Evolutionary conservation across 768 basidiomycete genomes (phyloP), one percentile per base, ranked within the genome.

Genomic region (Xerocomellus amylosporus): DNA sequence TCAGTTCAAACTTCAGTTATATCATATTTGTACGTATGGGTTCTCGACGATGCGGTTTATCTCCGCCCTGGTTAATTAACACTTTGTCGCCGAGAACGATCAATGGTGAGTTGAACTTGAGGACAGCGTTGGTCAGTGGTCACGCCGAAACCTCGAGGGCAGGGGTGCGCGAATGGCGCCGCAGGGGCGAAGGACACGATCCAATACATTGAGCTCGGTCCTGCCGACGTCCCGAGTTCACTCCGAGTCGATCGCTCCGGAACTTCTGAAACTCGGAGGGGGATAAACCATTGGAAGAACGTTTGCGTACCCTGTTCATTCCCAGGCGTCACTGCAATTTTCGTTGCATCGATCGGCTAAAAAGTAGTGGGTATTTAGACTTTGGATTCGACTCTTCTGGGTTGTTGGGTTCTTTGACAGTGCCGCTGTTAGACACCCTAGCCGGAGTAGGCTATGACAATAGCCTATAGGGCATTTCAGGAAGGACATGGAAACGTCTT

Each of bases 61-160:
- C 50, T 28, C 53, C 58, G 36, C 40, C n/a, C 41, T 49, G 51
- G 38, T 46, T n/a, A 20, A 39, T 37, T 24, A 24, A 44, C 13
- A 10, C 14, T n/a, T n/a, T n/a, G n/a, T 41, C 9, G 7, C 31
- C n/a, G 37, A 38, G 12, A 26, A 20, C 37, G 42, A 40, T 50
- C 43, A 42, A 39, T 43, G 46, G 48, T 34, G 26, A 24, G 34
- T 51, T 9, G 12, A 36, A 20, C 34, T 22, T 19, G 48, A 33
- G 41, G 46, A 45, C 41, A 41, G 42, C 14, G 41, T 26, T n/a
- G n/a, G n/a, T n/a, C n/a, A n/a, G n/a, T 41, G 34, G 17, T 63
- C 57, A 22, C 17, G 28, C 50, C 40, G 49, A 51, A 33, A 13
- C 48, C 51, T 47, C 45, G 51, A 47, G 51, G 60, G 30, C 17